Conservation (phyloP, 495 filamentous ascomycete species). For the Aspergillus steynii region DNA sequence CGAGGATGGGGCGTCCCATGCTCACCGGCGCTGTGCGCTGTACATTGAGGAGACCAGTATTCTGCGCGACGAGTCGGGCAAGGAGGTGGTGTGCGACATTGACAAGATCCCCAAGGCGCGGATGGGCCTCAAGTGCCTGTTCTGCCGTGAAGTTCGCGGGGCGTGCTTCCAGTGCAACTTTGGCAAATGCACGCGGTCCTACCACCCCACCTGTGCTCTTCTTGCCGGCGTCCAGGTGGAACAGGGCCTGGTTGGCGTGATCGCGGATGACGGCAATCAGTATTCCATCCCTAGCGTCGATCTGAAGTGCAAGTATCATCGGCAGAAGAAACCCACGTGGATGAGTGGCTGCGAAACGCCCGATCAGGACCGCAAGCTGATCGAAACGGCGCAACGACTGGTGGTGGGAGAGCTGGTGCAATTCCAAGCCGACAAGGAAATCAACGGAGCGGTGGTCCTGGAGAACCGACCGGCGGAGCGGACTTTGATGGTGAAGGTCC, state of each 20-base stretch:
- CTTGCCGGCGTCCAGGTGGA: constrained; percentile 91
- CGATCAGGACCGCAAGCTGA: constrained; percentile 58
- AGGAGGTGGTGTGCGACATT: constrained; percentile 74
- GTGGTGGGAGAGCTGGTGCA: constrained; percentile 79
- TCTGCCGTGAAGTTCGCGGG: constrained; percentile 89
- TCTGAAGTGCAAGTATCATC: constrained; percentile 90
- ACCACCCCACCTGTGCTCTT: constrained; percentile 92
- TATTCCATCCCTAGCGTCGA: constrained; percentile 88
- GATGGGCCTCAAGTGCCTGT: constrained; percentile 87
- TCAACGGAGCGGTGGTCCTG: constrained; percentile 86
- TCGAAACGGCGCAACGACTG: constrained; percentile 64
- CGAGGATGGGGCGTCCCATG: constrained; percentile 77
- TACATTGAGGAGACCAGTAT: constrained; percentile 94
- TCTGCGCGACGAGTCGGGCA: constrained; percentile 61
- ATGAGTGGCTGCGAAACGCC: constrained; percentile 65
- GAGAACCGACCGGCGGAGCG: constrained; percentile 72
- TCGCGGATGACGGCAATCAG: constrained; percentile 86
- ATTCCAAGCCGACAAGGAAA: constrained; percentile 83
- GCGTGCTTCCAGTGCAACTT: constrained; percentile 96
- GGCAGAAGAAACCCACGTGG: constrained; percentile 75
- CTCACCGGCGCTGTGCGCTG: constrained; percentile 84
- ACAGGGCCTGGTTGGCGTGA: constrained; percentile 77
- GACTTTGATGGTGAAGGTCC: constrained; percentile 74
- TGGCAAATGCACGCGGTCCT: constrained; percentile 91
- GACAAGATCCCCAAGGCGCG: constrained; percentile 82